These are phyloP conservation scores for Plasmodium sp. DNA, from an alignment of 169 alveolate genomes.

Conservation along the genomic window DNA sequence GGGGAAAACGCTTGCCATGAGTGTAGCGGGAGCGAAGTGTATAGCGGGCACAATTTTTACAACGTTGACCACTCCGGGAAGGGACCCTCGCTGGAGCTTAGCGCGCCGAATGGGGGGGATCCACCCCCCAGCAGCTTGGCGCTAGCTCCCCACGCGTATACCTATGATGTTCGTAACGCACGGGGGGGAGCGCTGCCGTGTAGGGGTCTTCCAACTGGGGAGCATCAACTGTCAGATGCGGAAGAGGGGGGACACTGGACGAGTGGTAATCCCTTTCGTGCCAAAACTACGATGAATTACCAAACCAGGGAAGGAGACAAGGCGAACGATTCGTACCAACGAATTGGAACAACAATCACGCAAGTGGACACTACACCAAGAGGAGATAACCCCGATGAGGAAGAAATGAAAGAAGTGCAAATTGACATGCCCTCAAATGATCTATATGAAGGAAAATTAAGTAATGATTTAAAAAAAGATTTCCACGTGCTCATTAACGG, in stretches of 20 bases:
- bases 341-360: neutral
- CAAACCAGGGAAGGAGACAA: neutral
- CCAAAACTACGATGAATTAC: neutral
- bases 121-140: neutral
- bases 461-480: constrained; percentile 6
- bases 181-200: neutral
- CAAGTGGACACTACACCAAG: neutral
- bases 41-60: neutral
- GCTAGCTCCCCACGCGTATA: neutral
- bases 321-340: neutral
- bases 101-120: neutral
- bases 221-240: neutral
- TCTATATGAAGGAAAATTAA: constrained; percentile 19
- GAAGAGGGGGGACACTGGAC: neutral
- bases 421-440: neutral
- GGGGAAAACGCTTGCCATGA: neutral
- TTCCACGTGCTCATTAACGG: constrained; percentile 31
- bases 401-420: neutral
- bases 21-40: neutral
- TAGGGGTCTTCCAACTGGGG: neutral
- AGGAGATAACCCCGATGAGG: neutral
- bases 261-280: neutral
- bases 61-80: neutral
- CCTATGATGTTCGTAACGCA: neutral
- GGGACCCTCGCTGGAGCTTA: neutral